Conservation (phyloP, 345 rosid genomes). For the Arabidopsis arenosa region DNA sequence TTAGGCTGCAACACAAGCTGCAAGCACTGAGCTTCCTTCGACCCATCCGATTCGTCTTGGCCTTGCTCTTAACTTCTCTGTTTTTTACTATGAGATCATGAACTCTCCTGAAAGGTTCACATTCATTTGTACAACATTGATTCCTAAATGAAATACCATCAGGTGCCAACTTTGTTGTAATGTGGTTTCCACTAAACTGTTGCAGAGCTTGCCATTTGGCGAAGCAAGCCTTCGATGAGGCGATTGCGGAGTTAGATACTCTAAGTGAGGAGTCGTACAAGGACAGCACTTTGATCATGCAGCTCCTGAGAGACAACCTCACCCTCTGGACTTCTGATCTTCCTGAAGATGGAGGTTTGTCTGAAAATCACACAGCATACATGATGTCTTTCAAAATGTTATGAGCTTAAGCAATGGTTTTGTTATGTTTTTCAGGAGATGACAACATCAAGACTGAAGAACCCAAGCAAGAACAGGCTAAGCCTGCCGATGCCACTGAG, state of each 20-base stretch:
- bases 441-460: conserved; percentile 76
- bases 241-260: conserved; percentile 95
- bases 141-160: not conserved
- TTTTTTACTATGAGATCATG: conserved; percentile 98
- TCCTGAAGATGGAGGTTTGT: conserved; percentile 97
- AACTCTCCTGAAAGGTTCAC: conserved; percentile 94
- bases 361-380: not conserved
- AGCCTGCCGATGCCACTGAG: conserved; percentile 66
- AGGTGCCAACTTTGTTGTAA: conserved; percentile 29
- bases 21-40: conserved; percentile 92
- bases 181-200: conserved; percentile 5
- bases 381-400: not conserved
- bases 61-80: conserved; percentile 98
- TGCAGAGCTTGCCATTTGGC: conserved; percentile 98
- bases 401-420: not conserved
- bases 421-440: conserved; percentile 62
- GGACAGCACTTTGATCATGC: conserved; percentile 99
- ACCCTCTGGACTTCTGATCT: conserved; percentile 99
- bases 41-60: conserved; percentile 99
- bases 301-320: conserved; percentile 97
- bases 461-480: conserved; percentile 55
- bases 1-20: conserved; percentile 89
- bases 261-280: conserved; percentile 97
- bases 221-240: conserved; percentile 98
- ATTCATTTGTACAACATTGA: too few species aligned